Evolutionary conservation across 495 filamentous ascomycete species (phyloP).

Genomic region (Penicillium samsonianum): DNA sequence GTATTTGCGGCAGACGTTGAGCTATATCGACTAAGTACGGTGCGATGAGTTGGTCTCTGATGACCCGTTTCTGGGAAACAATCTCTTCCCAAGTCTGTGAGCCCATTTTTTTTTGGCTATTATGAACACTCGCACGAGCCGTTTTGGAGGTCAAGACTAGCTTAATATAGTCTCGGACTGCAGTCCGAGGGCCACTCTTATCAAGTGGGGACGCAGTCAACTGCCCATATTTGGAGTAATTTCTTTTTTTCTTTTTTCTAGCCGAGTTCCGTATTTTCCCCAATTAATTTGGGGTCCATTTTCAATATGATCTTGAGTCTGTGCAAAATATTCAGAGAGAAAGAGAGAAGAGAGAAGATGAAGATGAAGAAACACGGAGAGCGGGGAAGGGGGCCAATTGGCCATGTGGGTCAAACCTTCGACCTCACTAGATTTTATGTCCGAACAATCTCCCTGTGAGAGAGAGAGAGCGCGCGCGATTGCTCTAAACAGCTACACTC

Average conservation of each 20-base stretch:
- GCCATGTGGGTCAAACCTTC: constrained; percentile 12
- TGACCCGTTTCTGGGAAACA: constrained; percentile 32
- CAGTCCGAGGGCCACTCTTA: constrained; percentile 3
- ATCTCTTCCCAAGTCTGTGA: constrained; percentile 34
- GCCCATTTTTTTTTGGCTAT: constrained; percentile 5
- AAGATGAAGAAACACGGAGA: not conserved
- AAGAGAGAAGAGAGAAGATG: not conserved
- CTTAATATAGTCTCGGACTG: constrained; percentile 2
- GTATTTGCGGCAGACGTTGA: constrained; percentile 26
- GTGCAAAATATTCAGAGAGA: not conserved
- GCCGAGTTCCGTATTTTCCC: too few relatives aligned
- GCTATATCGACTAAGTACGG: constrained; percentile 36
- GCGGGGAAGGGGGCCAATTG: not conserved
- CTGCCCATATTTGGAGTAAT: not conserved
- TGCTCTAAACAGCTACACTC: not conserved
- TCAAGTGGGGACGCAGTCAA: not conserved
- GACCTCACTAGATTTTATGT: not conserved
- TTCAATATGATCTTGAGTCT: not conserved
- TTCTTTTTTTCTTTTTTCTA: too few relatives aligned
- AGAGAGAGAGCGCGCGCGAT: too few relatives aligned
- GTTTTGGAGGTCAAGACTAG: not conserved
- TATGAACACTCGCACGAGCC: too few relatives aligned
- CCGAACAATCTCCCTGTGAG: too few relatives aligned
- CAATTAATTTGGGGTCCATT: not conserved
- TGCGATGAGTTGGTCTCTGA: constrained; percentile 32